Percentiles rank a stretch among this genome's conserved stretches.
Evolutionary conservation across 2,329 filamentous ascomycete species (phyloP).

Genomic region (Diaporthe velutina): DNA sequence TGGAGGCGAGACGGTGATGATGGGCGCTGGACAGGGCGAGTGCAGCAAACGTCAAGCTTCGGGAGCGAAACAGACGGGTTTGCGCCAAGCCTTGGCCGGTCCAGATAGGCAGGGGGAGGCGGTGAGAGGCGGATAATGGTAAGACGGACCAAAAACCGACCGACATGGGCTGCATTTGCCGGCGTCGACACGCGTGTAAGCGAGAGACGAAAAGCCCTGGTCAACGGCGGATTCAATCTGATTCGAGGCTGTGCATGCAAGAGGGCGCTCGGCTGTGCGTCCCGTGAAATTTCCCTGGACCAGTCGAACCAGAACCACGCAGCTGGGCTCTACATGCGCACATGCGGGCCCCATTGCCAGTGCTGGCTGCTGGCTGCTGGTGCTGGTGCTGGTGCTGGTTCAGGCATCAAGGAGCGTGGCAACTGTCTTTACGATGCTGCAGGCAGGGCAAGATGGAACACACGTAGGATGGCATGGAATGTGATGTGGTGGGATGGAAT

Average conservation of each 20-base stretch:
- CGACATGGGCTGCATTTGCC: not conserved
- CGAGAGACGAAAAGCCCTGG: not conserved
- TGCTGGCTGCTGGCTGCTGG: not conserved
- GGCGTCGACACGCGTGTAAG: constrained; percentile 17
- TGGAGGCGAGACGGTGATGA: not conserved
- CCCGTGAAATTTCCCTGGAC: not conserved
- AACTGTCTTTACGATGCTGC: not conserved
- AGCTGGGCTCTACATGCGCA: not conserved
- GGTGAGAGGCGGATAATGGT: constrained; percentile 6
- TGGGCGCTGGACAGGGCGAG: not conserved
- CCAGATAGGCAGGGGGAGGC: constrained; percentile 4
- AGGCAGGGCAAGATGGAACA: not conserved
- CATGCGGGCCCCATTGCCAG: not conserved
- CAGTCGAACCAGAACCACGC: not conserved
- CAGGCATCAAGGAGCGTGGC: not conserved
- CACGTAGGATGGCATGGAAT: not conserved
- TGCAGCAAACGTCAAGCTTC: constrained; percentile 5
- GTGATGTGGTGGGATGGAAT: not conserved
- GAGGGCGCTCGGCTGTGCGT: not conserved
- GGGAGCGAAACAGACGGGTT: constrained; percentile 9
- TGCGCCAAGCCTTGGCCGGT: not conserved
- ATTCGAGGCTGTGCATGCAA: constrained; percentile 27
- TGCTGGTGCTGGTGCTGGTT: not conserved
- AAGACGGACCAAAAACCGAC: constrained; percentile 33
- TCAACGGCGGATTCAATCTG: constrained; percentile 7